Evolutionary conservation across 805 yeast species (phyloP).

Genomic region (Saccharomycopsis babjevae): DNA sequence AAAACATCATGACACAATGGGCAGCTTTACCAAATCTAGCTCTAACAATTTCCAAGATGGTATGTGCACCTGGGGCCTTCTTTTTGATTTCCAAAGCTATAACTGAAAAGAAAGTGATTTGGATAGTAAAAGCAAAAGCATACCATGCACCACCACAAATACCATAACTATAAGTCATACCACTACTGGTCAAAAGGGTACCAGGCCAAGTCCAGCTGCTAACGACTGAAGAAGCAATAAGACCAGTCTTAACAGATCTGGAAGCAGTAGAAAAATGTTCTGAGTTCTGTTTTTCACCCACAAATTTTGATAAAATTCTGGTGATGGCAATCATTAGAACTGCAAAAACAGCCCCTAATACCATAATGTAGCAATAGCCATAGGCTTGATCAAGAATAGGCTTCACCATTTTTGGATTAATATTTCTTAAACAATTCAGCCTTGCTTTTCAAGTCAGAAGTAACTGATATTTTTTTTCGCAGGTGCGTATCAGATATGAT

Average conservation of each 20-base stretch:
- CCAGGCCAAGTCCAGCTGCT: conserved; percentile 31
- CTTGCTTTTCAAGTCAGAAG: not conserved
- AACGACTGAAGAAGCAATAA: conserved; percentile 34
- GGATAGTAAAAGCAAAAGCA: conserved; percentile 22
- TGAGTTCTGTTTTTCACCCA: conserved; percentile 31
- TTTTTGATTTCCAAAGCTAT: conserved; percentile 28
- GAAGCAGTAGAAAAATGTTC: conserved; percentile 37
- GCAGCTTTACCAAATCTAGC: conserved; percentile 32
- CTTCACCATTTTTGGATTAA: conserved; percentile 14
- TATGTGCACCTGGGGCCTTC: conserved; percentile 29
- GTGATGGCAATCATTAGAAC: conserved; percentile 30
- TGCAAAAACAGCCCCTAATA: conserved; percentile 36
- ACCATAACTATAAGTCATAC: conserved; percentile 25
- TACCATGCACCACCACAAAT: conserved; percentile 26
- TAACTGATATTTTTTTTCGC: not conserved
- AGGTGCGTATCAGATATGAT: not conserved
- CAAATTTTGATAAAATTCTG: conserved; percentile 25
- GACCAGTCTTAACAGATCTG: conserved; percentile 33
- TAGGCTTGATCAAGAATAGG: conserved; percentile 27
- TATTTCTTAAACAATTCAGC: not conserved
- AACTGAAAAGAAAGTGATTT: conserved; percentile 27
- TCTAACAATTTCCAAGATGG: conserved; percentile 32
- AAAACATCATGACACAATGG: conserved; percentile 29
- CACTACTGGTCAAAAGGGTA: conserved; percentile 25
- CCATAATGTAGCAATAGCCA: conserved; percentile 33